A percentile compares a stretch with the other conserved stretches of the same genome.
Conservation (phyloP, 768 basidiomycete genomes). For the Daedalea quercina region DNA sequence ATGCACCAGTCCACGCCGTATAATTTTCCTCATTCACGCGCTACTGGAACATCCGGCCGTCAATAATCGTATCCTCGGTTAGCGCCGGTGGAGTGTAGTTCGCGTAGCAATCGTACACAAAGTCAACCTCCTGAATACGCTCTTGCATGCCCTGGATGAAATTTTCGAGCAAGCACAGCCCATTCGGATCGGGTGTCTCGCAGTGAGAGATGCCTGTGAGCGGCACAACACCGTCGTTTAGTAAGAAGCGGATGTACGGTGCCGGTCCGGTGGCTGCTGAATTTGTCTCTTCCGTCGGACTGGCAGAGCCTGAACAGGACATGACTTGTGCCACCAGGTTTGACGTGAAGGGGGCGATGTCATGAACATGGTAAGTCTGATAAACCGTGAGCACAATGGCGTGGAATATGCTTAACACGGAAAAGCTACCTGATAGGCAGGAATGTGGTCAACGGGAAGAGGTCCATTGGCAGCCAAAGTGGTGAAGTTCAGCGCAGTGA, state of each 20-base stretch:
- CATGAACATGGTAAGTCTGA: constrained; percentile 33
- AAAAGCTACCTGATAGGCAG: constrained; percentile 20
- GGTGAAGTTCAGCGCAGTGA: constrained; percentile 42
- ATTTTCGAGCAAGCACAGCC: constrained; percentile 33
- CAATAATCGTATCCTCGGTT: constrained; percentile 3
- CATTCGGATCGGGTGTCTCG: constrained; percentile 28
- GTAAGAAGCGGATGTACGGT: constrained; percentile 32
- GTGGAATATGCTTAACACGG: too few species aligned
- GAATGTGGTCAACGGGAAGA: constrained; percentile 31
- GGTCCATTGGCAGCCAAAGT: constrained; percentile 34
- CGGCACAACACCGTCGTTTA: constrained; percentile 45
- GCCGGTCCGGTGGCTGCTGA: not conserved
- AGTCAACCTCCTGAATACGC: constrained; percentile 35
- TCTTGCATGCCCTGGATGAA: constrained; percentile 32
- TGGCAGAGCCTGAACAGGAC: constrained; percentile 25
- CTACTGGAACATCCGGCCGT: not conserved
- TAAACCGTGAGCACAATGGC: too few species aligned
- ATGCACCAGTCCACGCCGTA: too few species aligned
- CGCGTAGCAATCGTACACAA: constrained; percentile 34
- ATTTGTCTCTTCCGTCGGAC: constrained; percentile 7
- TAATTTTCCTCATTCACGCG: too few species aligned
- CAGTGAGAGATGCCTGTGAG: constrained; percentile 39
- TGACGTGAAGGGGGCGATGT: constrained; percentile 40
- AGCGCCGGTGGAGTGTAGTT: constrained; percentile 31
- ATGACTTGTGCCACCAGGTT: constrained; percentile 43